These are phyloP conservation scores for Picea mariana DNA, from an alignment of 83 land plant species.

Conservation along the genomic window DNA sequence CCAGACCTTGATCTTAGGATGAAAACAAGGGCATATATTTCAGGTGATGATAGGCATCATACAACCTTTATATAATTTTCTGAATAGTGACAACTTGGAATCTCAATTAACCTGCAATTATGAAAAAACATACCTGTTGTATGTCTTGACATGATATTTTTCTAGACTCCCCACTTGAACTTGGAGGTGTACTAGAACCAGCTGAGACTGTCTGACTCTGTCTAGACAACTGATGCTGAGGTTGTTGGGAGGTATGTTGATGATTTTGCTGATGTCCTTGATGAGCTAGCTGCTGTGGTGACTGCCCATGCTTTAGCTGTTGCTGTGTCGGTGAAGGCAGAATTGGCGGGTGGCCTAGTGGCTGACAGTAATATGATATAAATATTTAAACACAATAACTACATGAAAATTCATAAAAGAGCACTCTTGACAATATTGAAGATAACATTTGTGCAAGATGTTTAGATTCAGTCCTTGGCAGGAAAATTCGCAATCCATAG, in stretches of 20 bases:
- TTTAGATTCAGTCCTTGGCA: too few relatives aligned
- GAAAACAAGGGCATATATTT: not conserved
- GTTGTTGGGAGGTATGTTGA: constrained; percentile 8
- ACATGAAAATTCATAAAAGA: too few relatives aligned
- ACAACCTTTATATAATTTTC: not conserved
- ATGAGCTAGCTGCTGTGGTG: constrained; percentile 1
- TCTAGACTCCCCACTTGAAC: constrained; percentile 15
- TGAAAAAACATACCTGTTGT: constrained; percentile 12
- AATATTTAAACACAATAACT: not conserved
- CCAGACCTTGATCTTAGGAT: not conserved
- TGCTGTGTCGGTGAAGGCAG: constrained; percentile 10
- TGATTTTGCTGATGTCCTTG: constrained; percentile 15
- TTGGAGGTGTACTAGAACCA: constrained; percentile 17
- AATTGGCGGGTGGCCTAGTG: not conserved
- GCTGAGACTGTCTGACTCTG: constrained; percentile 16
- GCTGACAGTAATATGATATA: constrained; percentile 8
- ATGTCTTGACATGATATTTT: constrained; percentile 17
- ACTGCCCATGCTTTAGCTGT: constrained; percentile 1
- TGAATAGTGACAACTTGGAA: not conserved
- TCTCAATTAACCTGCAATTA: not conserved
- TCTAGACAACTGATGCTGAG: constrained; percentile 10
- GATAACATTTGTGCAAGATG: too few relatives aligned
- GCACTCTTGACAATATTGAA: too few relatives aligned
- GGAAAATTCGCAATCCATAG: too few relatives aligned
- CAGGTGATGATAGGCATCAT: not conserved